Evolutionary conservation across 2,329 filamentous ascomycete genomes (phyloP), one percentile per base, ranked within the genome.

Genomic region (Rutstroemia sydowiana): DNA sequence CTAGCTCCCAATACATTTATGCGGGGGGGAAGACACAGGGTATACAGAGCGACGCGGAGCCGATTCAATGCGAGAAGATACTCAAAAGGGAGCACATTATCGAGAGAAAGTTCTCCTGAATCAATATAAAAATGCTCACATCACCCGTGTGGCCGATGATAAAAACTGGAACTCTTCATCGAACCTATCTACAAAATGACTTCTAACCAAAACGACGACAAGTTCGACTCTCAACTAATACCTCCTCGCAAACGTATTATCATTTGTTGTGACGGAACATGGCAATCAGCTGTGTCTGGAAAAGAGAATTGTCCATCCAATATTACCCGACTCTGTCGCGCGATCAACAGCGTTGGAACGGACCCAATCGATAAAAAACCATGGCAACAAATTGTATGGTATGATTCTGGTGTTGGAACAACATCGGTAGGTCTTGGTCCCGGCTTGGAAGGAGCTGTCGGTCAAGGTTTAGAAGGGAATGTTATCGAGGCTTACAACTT

Each of bases 401-500:
- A 54, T 37, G 40, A 54, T 32, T 30, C 51, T 14, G 51, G 51
- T 11, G 46, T 54, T n/a, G 51, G 51, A 23, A 45, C 40, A 14
- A 47, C 32, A 23, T 36, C 45, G 7, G 21, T 9, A 11, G 42
- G 42, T 13, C 11, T 45, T 3, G 42, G 14, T 18, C 42, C 26
- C 5, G 11, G 13, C 9, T 9, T 46, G 1, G 18, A 34, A 9
- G 53, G 53, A 30, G 43, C 43, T 1, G 30, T 44, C 40, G 53
- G 53, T 11, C 13, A 39, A 3, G 53, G 53, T 13, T 48, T 55
- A 32, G 49, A 55, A 42, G 50, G 42, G 5, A 52, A 52, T 41
- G 49, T 52, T 1, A 46, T 34, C 5, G 43, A 52, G 34, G 46
- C 52, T 7, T 75, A 75, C 57, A 64, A 66, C 16, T 75, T 75